Conservation (phyloP, 257 asterid species). For the Nicotiana undulata region DNA sequence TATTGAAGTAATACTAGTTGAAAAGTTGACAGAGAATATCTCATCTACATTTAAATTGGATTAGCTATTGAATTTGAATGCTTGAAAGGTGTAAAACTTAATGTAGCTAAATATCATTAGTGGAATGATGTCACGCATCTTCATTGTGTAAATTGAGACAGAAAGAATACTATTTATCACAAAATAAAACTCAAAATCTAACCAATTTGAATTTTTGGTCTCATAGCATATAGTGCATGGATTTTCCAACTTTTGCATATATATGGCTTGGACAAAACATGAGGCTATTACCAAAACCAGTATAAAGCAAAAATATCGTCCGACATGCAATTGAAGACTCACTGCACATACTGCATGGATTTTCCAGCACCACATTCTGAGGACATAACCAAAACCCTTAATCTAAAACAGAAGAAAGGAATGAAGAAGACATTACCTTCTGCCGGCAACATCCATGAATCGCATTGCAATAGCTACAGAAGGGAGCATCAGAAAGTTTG, state of each 20-base stretch:
- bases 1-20: not conserved
- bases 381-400: not conserved
- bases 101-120: not conserved
- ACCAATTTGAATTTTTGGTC: not conserved
- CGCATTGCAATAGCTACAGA: conserved; percentile 73
- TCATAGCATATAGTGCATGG: not conserved
- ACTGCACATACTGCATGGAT: not conserved
- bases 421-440: conserved; percentile 50
- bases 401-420: not conserved
- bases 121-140: not conserved
- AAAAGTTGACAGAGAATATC: not conserved
- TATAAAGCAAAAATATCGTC: not conserved
- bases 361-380: not conserved
- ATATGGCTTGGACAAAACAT: not conserved
- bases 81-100: not conserved
- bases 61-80: not conserved
- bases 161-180: not conserved
- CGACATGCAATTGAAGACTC: not conserved
- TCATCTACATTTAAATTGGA: not conserved
- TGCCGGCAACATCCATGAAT: conserved; percentile 81
- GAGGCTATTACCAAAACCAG: not conserved
- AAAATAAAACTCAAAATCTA: not conserved
- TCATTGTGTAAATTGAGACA: not conserved
- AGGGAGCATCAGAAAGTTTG: conserved; percentile 69
- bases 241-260: not conserved